phyloP scores from a whole-genome alignment of 2,329 filamentous ascomycete species.

The Aspergillus unguis region DNA sequence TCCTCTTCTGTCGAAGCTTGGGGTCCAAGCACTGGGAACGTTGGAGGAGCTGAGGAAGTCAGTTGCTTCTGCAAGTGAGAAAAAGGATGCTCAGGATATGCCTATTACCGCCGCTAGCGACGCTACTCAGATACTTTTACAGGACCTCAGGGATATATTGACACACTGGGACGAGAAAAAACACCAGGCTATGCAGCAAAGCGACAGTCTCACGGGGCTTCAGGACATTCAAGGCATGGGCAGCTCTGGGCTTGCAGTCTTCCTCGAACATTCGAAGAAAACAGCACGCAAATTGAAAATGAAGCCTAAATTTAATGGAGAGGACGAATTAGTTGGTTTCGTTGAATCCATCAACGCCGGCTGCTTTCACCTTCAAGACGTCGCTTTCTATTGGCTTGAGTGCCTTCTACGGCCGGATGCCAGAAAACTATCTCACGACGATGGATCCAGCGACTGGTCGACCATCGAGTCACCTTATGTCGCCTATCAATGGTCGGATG shows the following conservation, averaged over 20 bases:
- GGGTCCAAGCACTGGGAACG: slow-evolving; percentile 46
- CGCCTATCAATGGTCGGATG: slow-evolving; percentile 53
- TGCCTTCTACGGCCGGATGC: slow-evolving; percentile 46
- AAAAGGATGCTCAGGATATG: slow-evolving; percentile 19
- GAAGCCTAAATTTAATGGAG: slow-evolving; percentile 39
- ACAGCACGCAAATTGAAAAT: slow-evolving; percentile 38
- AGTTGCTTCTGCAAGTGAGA: slow-evolving; percentile 17
- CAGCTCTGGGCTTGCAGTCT: slow-evolving; percentile 51
- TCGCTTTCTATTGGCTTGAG: slow-evolving; percentile 54
- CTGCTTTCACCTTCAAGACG: slow-evolving; percentile 50
- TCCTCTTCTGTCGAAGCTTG: slow-evolving; percentile 51
- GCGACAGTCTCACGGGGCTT: slow-evolving; percentile 49
- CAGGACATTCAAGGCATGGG: slow-evolving; percentile 48
- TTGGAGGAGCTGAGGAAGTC: slow-evolving; percentile 38
- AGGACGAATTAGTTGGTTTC: slow-evolving; percentile 40
- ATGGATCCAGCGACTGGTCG: slow-evolving; percentile 14
- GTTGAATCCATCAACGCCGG: slow-evolving; percentile 45
- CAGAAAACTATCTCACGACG: slow-evolving; percentile 14
- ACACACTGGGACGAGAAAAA: slow-evolving; percentile 47
- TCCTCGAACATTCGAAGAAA: slow-evolving; percentile 55
- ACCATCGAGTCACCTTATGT: slow-evolving; percentile 49
- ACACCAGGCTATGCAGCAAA: slow-evolving; percentile 43
- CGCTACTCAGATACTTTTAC: slow-evolving; percentile 31
- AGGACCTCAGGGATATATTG: slow-evolving; percentile 45
- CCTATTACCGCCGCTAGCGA: slow-evolving; percentile 17